Evolutionary conservation across 2,329 filamentous ascomycete species (phyloP).

Genomic region (Aspergillus calidoustus): DNA sequence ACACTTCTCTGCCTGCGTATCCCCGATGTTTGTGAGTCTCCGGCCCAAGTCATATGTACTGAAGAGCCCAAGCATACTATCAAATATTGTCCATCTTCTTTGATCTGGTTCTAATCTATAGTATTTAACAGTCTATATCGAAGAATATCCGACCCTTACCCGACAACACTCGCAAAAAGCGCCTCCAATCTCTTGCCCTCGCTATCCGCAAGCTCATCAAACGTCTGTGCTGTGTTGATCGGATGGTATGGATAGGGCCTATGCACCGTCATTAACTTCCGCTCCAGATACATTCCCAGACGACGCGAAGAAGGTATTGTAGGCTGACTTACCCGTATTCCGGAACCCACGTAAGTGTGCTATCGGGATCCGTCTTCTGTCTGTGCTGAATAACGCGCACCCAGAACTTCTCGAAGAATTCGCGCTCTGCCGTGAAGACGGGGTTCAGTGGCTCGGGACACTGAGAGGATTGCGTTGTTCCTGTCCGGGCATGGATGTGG

Average conservation of each 20-base stretch:
- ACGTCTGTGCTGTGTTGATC: constrained; percentile 20
- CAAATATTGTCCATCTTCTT: too few relatives aligned
- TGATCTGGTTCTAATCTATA: not conserved
- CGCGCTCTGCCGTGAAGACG: constrained; percentile 33
- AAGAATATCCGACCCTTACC: not conserved
- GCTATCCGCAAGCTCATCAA: constrained; percentile 27
- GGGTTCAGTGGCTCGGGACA: constrained; percentile 41
- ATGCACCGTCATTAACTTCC: too few relatives aligned
- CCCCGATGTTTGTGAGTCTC: too few relatives aligned
- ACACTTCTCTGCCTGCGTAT: too few relatives aligned
- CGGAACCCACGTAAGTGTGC: constrained; percentile 18
- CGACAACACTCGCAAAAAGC: constrained; percentile 16
- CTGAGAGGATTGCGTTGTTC: constrained; percentile 44
- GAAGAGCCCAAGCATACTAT: too few relatives aligned
- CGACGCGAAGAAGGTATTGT: not conserved
- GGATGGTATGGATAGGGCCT: constrained; percentile 32
- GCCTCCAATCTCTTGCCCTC: constrained; percentile 24
- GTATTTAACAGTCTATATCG: not conserved
- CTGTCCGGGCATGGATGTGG: constrained; percentile 43
- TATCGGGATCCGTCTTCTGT: constrained; percentile 1
- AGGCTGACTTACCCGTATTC: constrained; percentile 18
- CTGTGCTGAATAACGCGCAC: constrained; percentile 19
- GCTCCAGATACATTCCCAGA: too few relatives aligned
- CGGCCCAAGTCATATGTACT: too few relatives aligned
- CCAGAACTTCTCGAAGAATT: constrained; percentile 39